Conservation (phyloP, 2,329 filamentous ascomycete genomes). For the Paramyrothecium sp. region DNA sequence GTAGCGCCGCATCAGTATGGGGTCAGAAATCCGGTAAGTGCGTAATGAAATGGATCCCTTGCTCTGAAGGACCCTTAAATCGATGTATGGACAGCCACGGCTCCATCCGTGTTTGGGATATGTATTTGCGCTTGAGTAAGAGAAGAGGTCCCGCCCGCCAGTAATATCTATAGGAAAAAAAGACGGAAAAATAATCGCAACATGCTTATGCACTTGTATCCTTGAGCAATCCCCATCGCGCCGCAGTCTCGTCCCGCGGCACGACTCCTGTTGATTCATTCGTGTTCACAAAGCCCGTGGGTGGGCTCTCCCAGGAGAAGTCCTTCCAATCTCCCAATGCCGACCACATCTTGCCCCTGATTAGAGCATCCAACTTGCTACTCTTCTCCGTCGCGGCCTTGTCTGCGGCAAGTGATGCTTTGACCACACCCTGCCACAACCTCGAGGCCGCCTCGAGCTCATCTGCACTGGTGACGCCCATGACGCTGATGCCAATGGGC, state of each 20-base stretch:
- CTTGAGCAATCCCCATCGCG: conserved; percentile 15
- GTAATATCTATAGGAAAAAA: too few relatives aligned
- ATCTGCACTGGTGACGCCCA: conserved; percentile 61
- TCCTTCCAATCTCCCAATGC: conserved; percentile 62
- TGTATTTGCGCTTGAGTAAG: too few relatives aligned
- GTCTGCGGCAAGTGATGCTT: conserved; percentile 37
- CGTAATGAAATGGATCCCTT: too few relatives aligned
- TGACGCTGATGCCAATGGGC: conserved; percentile 56
- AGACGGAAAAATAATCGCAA: too few relatives aligned
- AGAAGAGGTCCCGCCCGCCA: too few relatives aligned
- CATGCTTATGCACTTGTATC: not conserved
- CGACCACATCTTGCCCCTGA: conserved; percentile 47
- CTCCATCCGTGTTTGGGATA: too few relatives aligned
- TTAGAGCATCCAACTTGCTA: conserved; percentile 29
- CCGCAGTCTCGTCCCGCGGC: conserved; percentile 25
- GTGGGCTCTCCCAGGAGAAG: conserved; percentile 64
- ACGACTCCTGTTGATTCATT: conserved; percentile 25
- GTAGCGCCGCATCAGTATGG: too few relatives aligned
- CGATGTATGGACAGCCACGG: too few relatives aligned
- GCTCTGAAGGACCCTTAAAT: too few relatives aligned
- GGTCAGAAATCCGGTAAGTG: too few relatives aligned
- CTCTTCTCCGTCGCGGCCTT: conserved; percentile 27
- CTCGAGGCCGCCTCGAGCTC: conserved; percentile 64
- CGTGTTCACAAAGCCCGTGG: conserved; percentile 39
- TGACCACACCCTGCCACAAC: conserved; percentile 53